These are phyloP conservation scores for Plantago elongata DNA, from an alignment of 257 asterid species.

Conservation along the genomic window DNA sequence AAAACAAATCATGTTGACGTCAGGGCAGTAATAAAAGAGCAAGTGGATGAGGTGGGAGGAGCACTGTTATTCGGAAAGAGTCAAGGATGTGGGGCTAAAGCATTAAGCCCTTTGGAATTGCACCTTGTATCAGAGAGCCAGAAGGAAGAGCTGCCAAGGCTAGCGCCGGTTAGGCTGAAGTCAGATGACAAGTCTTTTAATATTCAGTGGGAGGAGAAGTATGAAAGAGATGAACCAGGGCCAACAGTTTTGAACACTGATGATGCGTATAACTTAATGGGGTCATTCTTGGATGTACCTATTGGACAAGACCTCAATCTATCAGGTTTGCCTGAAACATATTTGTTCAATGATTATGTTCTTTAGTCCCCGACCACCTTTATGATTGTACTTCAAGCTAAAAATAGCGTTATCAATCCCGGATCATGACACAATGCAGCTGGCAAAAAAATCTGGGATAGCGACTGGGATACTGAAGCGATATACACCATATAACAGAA, in stretches of 20 bases:
- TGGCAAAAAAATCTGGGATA: too few species aligned
- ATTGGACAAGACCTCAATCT: slow-evolving; percentile 72
- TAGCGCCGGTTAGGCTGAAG: slow-evolving; percentile 86
- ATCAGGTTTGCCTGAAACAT: slow-evolving; percentile 44
- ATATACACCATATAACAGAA: too few species aligned
- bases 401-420: too few species aligned
- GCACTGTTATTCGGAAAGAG: slow-evolving; percentile 59
- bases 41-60: slow-evolving; percentile 88
- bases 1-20: slow-evolving; percentile 47
- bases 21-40: slow-evolving; percentile 67
- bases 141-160: slow-evolving; percentile 85
- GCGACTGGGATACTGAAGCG: too few species aligned
- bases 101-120: slow-evolving; percentile 46
- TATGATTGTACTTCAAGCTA: too few species aligned
- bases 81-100: slow-evolving; percentile 50
- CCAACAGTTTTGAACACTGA: slow-evolving; percentile 57
- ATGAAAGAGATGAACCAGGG: slow-evolving; percentile 61
- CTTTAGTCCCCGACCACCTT: neutral
- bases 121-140: slow-evolving; percentile 53
- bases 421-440: too few species aligned
- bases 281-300: slow-evolving; percentile 92
- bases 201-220: slow-evolving; percentile 86
- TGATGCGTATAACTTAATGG: slow-evolving; percentile 53
- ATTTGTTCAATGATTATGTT: neutral
- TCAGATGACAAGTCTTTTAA: slow-evolving; percentile 73